These are phyloP conservation scores for Zymoseptoria brevis DNA, from an alignment of 2,329 filamentous ascomycete genomes.

Conservation along the genomic window DNA sequence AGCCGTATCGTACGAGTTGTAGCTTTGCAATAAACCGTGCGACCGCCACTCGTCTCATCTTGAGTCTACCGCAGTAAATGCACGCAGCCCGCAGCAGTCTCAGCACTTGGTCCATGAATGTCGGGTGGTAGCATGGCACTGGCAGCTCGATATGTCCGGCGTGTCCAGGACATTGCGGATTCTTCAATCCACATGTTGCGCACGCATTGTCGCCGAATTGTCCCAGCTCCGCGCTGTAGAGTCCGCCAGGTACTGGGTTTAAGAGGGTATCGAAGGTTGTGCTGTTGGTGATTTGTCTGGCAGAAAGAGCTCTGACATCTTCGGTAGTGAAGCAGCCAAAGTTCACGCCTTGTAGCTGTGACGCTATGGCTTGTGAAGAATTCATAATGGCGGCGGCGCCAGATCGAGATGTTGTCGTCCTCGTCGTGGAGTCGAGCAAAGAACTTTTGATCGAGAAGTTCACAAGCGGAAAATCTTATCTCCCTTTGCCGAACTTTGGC, in stretches of 20 bases:
- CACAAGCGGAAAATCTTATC: constrained; percentile 1
- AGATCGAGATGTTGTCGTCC: neutral
- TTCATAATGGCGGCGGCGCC: constrained; percentile 30
- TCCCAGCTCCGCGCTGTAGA: constrained; percentile 87
- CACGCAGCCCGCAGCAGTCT: constrained; percentile 81
- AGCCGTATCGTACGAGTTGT: constrained; percentile 73
- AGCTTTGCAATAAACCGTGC: constrained; percentile 79
- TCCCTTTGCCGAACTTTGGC: neutral
- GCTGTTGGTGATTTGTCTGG: constrained; percentile 87
- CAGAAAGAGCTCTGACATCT: constrained; percentile 83
- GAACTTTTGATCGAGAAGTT: constrained; percentile 1
- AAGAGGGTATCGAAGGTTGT: constrained; percentile 89
- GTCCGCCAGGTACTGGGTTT: constrained; percentile 79
- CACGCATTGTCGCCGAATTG: constrained; percentile 82
- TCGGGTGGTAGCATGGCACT: constrained; percentile 89
- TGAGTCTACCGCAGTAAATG: constrained; percentile 81
- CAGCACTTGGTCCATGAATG: constrained; percentile 87
- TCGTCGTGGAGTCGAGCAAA: neutral
- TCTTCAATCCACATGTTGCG: constrained; percentile 81
- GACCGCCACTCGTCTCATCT: constrained; percentile 66
- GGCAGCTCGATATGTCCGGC: constrained; percentile 92
- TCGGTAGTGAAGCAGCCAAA: constrained; percentile 76
- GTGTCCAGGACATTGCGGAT: constrained; percentile 76
- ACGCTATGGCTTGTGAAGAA: constrained; percentile 65
- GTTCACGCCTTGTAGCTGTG: constrained; percentile 76